These are phyloP conservation scores for Apiospora pterosperma DNA, from an alignment of 2,329 filamentous ascomycete species.

Conservation along the genomic window DNA sequence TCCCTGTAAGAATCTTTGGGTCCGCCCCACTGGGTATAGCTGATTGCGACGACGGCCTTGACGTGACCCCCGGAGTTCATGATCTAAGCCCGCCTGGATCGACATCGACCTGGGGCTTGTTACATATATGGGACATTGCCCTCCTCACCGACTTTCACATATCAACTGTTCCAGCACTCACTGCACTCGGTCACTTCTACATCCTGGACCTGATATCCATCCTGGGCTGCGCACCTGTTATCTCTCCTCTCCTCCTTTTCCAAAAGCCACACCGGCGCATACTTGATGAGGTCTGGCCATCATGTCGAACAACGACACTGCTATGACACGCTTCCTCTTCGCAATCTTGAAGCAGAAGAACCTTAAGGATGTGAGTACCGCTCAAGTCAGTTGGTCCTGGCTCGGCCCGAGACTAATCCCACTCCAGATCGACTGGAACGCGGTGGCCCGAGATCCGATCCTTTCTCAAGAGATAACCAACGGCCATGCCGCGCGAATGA, in stretches of 20 bases:
- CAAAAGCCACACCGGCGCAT: not conserved
- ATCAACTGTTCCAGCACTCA: conserved; percentile 32
- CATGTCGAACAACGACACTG: conserved; percentile 56
- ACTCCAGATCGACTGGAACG: conserved; percentile 56
- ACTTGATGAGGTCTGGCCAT: conserved; percentile 14
- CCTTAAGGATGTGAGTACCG: conserved; percentile 53
- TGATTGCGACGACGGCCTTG: conserved; percentile 16
- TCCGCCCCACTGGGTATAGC: not conserved
- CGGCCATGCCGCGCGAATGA: conserved; percentile 59
- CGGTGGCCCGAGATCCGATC: conserved; percentile 52
- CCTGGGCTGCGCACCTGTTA: conserved; percentile 15
- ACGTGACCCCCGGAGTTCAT: conserved; percentile 26
- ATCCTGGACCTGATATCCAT: conserved; percentile 24
- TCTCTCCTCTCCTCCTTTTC: conserved; percentile 17
- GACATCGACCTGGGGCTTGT: conserved; percentile 20
- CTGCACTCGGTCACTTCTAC: conserved; percentile 27
- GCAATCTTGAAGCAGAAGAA: conserved; percentile 58
- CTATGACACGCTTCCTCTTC: conserved; percentile 56
- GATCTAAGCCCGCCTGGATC: conserved; percentile 18
- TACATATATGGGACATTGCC: conserved; percentile 36
- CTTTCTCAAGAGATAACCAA: conserved; percentile 54
- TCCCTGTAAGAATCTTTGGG: not conserved
- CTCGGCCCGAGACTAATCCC: conserved; percentile 12
- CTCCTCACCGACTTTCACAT: conserved; percentile 40
- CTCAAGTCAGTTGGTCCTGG: not conserved